A percentile compares a stretch with the other conserved stretches of the same genome.
phyloP scores from a whole-genome alignment of 192 early-diverging fungal species.

The Backusella australiensis region DNA sequence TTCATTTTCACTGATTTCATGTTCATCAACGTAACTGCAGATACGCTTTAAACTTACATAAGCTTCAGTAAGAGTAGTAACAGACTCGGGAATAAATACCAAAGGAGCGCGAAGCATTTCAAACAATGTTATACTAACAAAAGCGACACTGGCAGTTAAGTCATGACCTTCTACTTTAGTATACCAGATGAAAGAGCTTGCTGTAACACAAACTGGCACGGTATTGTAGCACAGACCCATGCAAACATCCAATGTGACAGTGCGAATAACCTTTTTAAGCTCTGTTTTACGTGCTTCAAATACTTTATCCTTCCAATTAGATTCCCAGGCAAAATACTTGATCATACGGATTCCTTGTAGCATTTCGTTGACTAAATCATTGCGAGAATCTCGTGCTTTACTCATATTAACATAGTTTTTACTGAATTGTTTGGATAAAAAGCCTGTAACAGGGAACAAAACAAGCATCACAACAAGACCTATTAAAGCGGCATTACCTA shows the following conservation, averaged over 20 bases:
- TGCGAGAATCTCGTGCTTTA: conserved; percentile 69
- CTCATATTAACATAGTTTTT: conserved; percentile 51
- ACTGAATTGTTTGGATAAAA: conserved; percentile 49
- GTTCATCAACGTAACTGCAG: conserved; percentile 30
- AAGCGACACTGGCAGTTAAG: conserved; percentile 56
- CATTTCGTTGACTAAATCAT: conserved; percentile 76
- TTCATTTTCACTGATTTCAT: conserved; percentile 21
- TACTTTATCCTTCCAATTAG: conserved; percentile 66
- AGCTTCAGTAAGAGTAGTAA: conserved; percentile 46
- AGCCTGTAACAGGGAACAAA: conserved; percentile 56
- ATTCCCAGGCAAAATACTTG: conserved; percentile 85
- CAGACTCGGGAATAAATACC: conserved; percentile 52
- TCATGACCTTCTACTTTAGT: conserved; percentile 48
- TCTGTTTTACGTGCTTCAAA: conserved; percentile 38
- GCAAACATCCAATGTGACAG: conserved; percentile 13
- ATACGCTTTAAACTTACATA: conserved; percentile 58
- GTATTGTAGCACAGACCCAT: conserved; percentile 41
- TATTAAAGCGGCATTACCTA: conserved; percentile 76
- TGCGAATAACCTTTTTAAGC: conserved; percentile 17
- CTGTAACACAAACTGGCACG: conserved; percentile 51
- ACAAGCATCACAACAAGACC: conserved; percentile 69
- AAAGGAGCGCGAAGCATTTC: conserved; percentile 52
- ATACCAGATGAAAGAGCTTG: conserved; percentile 56
- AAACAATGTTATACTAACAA: conserved; percentile 63
- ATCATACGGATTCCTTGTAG: conserved; percentile 79